Evolutionary conservation across 371 early-diverging fungal species (phyloP).

Genomic region (Mucor plumbeus): DNA sequence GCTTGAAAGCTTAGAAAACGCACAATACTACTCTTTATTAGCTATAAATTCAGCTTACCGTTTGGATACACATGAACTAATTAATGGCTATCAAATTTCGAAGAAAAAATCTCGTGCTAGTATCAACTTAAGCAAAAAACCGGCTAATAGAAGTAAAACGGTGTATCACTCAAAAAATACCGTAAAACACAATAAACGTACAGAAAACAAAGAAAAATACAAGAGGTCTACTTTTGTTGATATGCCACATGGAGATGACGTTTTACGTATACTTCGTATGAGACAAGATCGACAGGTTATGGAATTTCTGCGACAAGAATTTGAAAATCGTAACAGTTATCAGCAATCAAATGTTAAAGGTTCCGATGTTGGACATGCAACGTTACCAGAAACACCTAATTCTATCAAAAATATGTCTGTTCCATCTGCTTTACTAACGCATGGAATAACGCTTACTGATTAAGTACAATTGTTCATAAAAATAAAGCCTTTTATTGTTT

Average conservation of each 20-base stretch:
- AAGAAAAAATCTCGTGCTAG: conserved; percentile 20
- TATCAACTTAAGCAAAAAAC: conserved; percentile 1
- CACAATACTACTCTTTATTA: conserved; percentile 67
- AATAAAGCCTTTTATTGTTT: neutral
- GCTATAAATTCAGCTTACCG: conserved; percentile 62
- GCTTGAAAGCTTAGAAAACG: conserved; percentile 64
- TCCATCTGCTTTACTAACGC: neutral
- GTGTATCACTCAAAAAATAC: conserved; percentile 35
- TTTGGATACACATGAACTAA: conserved; percentile 53
- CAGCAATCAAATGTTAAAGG: neutral
- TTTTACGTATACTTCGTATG: conserved; percentile 52
- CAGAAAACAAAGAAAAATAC: conserved; percentile 1
- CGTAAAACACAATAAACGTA: conserved; percentile 11
- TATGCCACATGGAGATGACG: conserved; percentile 45
- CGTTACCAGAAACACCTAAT: neutral
- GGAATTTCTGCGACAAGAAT: conserved; percentile 35
- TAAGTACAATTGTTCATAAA: neutral
- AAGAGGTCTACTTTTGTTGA: conserved; percentile 8
- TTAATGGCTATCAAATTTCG: conserved; percentile 53
- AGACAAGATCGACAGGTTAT: conserved; percentile 37
- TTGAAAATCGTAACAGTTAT: conserved; percentile 27
- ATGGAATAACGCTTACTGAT: neutral
- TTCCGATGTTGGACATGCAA: neutral
- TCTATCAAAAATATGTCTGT: neutral
- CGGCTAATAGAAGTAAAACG: conserved; percentile 31